These are phyloP conservation scores for Plasmodium cynomolgi DNA, from an alignment of 169 alveolate species.

Conservation along the genomic window DNA sequence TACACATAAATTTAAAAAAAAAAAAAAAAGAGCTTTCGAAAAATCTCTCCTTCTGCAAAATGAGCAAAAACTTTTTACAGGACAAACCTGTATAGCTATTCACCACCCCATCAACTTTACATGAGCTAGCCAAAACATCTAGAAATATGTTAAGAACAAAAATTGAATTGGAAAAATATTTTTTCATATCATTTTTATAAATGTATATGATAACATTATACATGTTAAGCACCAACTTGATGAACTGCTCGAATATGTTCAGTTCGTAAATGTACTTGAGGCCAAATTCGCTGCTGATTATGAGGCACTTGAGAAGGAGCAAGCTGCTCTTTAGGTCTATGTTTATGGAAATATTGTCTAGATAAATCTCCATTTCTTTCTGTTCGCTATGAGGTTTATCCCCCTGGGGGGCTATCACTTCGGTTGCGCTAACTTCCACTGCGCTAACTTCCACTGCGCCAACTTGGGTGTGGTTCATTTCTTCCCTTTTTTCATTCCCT, in stretches of 20 bases:
- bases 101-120: neutral
- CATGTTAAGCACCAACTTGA: conserved; percentile 25
- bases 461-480: neutral
- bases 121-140: conserved; percentile 26
- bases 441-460: neutral
- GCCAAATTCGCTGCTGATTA: conserved; percentile 61
- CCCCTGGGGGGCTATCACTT: neutral
- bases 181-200: conserved; percentile 6
- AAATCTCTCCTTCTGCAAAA: conserved; percentile 13
- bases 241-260: conserved; percentile 47
- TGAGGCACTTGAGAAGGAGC: conserved; percentile 36
- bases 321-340: conserved; percentile 57
- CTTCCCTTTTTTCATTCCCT: neutral
- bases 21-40: conserved; percentile 50
- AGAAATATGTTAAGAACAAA: conserved; percentile 22
- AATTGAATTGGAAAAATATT: conserved; percentile 25
- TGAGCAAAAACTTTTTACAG: conserved; percentile 8
- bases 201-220: conserved; percentile 55
- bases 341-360: conserved; percentile 41
- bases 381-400: neutral
- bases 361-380: conserved; percentile 6
- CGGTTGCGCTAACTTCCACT: neutral
- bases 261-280: conserved; percentile 45
- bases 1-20: conserved; percentile 32
- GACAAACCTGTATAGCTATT: conserved; percentile 2